A percentile compares a stretch with the other conserved stretches of the same genome.
Conservation (phyloP, 108 stramenopile genomes). For the Discostella stelligeroides region DNA sequence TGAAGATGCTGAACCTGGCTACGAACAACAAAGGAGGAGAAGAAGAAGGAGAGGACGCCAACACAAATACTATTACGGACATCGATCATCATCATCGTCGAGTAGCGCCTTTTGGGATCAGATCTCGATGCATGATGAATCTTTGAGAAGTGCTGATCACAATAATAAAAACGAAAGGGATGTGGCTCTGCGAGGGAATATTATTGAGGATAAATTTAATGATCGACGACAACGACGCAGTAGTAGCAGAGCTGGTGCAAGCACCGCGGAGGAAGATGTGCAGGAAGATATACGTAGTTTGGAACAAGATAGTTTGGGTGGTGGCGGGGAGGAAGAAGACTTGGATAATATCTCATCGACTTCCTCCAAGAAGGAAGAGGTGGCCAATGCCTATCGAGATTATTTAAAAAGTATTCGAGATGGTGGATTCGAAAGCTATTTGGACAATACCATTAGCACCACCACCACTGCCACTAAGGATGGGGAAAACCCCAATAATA, state of each 20-base stretch:
- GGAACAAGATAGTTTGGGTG: conserved; percentile 13
- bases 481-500: background rate
- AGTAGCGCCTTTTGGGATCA: background rate
- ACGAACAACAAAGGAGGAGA: too few relatives aligned
- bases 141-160: background rate
- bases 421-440: conserved; percentile 46
- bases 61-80: background rate
- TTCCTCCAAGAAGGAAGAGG: conserved; percentile 28
- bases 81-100: too few relatives aligned
- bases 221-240: too few relatives aligned
- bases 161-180: too few relatives aligned
- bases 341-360: background rate
- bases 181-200: too few relatives aligned
- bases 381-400: conserved; percentile 41
- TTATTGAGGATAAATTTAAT: too few relatives aligned
- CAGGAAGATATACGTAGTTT: conserved; percentile 26
- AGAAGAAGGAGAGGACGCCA: background rate
- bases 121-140: too few relatives aligned
- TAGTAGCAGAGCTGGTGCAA: background rate
- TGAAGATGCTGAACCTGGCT: too few relatives aligned
- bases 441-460: conserved; percentile 7
- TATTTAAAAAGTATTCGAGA: conserved; percentile 44
- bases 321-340: conserved; percentile 14
- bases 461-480: background rate
- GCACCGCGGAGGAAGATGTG: conserved; percentile 30